Evolutionary conservation across 1,139 yeast genomes (phyloP), one percentile per base, ranked within the genome.

Genomic region (Yamadazyma songkhlaensis): DNA sequence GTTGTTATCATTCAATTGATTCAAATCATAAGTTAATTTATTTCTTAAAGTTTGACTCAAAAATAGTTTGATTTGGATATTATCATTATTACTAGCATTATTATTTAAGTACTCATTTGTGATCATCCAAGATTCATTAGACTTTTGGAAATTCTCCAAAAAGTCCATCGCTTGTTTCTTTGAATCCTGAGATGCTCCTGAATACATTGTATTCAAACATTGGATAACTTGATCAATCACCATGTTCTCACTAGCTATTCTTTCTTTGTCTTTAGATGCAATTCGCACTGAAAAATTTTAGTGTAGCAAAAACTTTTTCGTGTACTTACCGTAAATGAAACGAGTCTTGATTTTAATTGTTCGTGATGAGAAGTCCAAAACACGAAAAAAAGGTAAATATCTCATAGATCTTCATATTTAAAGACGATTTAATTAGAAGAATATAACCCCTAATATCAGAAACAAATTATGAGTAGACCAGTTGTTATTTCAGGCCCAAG

Each of bases 401-500:
- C 20, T 17, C 20, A 17, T 17, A 17, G 20, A 17, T 17, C 25
- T 23, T 23, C 8, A 5, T 23, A 23, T n/a, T 4, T 5, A n/a
- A 23, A 23, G 25, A 23, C 11, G 20, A 17, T 17, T 17, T 17
- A 17, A 17, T 4, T 17, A 4, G 20, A 17, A 6, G 6, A 17
- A 17, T 5, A 23, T n/a, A 9, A 9, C 14, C n/a, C n/a, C 3
- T 4, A 29, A 6, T 14, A 29, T 10, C 31, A 29, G 4, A 8
- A 6, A 9, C 5, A 13, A 23, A 31, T n/a, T 3, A 57, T 60
- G 63, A 41, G 53, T 26, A 59, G 95, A 66, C 97, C 97, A 41
- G 84, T 92, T 50, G 97, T 92, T 46, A 78, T 92, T 46, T 89
- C 97, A 30, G 98, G 98, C 46, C 98, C 98, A 38, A 87, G 96